Evolutionary conservation across 768 basidiomycete species (phyloP), one percentile per base, ranked within the genome.

Genomic region (Hortiboletus campestris): DNA sequence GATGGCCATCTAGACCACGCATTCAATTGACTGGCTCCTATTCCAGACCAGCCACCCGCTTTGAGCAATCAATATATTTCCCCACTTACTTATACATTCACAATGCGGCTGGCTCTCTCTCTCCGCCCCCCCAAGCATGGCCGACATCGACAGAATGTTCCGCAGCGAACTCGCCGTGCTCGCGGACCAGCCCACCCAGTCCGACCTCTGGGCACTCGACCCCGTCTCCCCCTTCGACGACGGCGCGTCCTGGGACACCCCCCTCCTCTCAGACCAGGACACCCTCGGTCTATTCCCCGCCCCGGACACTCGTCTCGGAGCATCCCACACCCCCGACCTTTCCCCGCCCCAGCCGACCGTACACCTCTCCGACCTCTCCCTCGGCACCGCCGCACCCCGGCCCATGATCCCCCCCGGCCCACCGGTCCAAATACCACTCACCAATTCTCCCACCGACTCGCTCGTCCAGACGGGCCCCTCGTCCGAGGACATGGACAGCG

Each of bases 91-190:
- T 53, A 55, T 54, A 61, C 42, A 36, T 60, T 62, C 53, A 28
- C 40, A 58, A 68, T 66, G 63, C 14, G 56, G 38, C 67, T 56
- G 50, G 19, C 34, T 11, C 10, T 12, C 11, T 31, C 32, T 45
- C 36, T 3, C 39, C 28, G 43, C 31, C 22, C 13, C 35, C 2
- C 40, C 49, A 25, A 53, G 7, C 46, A 67, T 68, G 66, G 43
- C 59, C 2, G 63, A 67, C 51, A 59, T 68, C 3, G 66, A 67
- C 49, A 61, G 56, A 31, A 67, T 67, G 64, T 59, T 67, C 5
- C 49, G 52, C 35, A 51, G 61, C 36, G 61, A 67, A 14, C 51
- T 67, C 55, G 57, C 62, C 8, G 32, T 56, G 14, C 16, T 61
- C 13, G 60, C 49, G 0, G 66, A 61, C 7, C 28, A 52, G 5